These are phyloP conservation scores for Crepidotus variabilis DNA, from an alignment of 768 basidiomycete genomes.

Conservation along the genomic window DNA sequence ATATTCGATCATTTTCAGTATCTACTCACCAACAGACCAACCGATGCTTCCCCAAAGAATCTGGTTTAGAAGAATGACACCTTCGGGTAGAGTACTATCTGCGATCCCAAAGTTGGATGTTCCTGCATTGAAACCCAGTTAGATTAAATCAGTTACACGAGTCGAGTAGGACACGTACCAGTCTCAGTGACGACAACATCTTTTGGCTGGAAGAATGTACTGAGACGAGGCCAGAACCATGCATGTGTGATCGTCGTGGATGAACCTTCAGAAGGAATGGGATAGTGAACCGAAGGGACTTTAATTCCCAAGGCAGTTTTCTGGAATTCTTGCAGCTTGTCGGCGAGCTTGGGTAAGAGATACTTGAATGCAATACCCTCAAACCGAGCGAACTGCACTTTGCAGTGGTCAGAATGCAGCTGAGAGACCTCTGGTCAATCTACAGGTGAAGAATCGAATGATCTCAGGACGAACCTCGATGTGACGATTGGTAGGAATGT, in stretches of 20 bases:
- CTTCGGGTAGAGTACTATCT: slow-evolving; percentile 74
- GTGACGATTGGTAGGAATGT: slow-evolving; percentile 51
- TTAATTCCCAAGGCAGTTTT: slow-evolving; percentile 34
- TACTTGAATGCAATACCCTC: slow-evolving; percentile 72
- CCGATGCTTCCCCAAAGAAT: slow-evolving; percentile 93
- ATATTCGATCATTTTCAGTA: neutral
- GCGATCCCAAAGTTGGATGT: slow-evolving; percentile 85
- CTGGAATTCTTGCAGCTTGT: slow-evolving; percentile 42
- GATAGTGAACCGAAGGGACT: slow-evolving; percentile 41
- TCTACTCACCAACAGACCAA: slow-evolving; percentile 67
- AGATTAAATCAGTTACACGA: neutral
- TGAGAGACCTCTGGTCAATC: slow-evolving; percentile 21
- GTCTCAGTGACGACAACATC: slow-evolving; percentile 90
- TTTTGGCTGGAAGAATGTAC: slow-evolving; percentile 62
- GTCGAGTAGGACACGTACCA: slow-evolving; percentile 33
- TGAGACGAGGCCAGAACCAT: slow-evolving; percentile 82
- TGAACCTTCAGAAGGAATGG: slow-evolving; percentile 46
- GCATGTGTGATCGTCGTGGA: slow-evolving; percentile 60
- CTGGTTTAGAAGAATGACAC: slow-evolving; percentile 64
- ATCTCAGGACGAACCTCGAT: slow-evolving; percentile 48
- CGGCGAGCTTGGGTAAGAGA: slow-evolving; percentile 68
- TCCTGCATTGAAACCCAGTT: slow-evolving; percentile 27
- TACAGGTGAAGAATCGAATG: neutral
- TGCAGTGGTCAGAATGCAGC: slow-evolving; percentile 75
- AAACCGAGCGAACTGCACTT: slow-evolving; percentile 61